A percentile compares a stretch with the other conserved stretches of the same genome.
phyloP scores from a whole-genome alignment of 2,329 filamentous ascomycete genomes.

The Epichloe bromicola region DNA sequence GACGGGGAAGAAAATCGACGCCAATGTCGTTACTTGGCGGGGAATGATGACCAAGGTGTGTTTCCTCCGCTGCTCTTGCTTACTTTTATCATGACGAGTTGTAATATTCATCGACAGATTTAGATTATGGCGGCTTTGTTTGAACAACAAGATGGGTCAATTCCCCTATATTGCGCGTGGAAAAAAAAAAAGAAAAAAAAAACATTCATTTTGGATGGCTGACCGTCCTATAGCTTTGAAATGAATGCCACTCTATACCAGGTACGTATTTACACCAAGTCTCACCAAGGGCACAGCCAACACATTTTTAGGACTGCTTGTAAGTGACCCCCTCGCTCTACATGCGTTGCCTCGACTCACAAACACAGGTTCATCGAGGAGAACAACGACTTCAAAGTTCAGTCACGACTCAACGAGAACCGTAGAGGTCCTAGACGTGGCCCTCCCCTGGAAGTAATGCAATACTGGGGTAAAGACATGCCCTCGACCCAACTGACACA shows the following conservation, averaged over 20 bases:
- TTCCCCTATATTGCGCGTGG: neutral
- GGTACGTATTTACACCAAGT: conserved; percentile 36
- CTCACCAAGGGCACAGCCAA: conserved; percentile 8
- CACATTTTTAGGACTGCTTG: conserved; percentile 35
- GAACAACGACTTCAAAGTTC: conserved; percentile 60
- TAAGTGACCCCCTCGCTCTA: conserved; percentile 19
- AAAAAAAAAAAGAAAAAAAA: too few species aligned
- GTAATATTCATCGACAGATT: neutral
- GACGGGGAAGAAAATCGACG: conserved; percentile 53
- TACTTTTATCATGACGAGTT: neutral
- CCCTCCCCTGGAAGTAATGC: conserved; percentile 68
- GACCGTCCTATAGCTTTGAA: conserved; percentile 42
- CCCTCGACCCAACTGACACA: neutral
- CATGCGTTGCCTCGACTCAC: neutral
- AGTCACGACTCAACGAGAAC: conserved; percentile 43
- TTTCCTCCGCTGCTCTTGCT: neutral
- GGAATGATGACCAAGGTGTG: conserved; percentile 96
- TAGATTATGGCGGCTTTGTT: conserved; percentile 80
- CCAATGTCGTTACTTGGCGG: conserved; percentile 81
- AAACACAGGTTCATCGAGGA: conserved; percentile 75
- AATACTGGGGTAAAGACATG: conserved; percentile 62
- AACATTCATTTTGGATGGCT: neutral
- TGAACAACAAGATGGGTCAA: conserved; percentile 64
- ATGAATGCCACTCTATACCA: conserved; percentile 93
- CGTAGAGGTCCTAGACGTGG: conserved; percentile 21